Conservation (phyloP, 331 rosid species). For the Cydonia oblonga region DNA sequence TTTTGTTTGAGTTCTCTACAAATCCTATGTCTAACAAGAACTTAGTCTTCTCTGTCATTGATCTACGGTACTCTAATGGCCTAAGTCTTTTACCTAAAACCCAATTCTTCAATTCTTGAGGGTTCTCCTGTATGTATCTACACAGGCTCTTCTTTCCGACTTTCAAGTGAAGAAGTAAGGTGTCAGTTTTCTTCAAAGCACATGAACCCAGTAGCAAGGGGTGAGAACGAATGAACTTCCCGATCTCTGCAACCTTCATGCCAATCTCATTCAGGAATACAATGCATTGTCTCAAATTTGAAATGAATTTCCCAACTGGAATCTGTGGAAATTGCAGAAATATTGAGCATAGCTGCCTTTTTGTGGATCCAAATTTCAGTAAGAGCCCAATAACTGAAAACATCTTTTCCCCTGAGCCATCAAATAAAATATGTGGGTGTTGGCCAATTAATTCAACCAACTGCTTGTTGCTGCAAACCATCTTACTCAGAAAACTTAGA, state of each 20-base stretch:
- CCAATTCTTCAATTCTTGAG: constrained; percentile 47
- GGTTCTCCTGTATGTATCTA: constrained; percentile 40
- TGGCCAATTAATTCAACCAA: constrained; percentile 23
- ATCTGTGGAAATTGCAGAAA: constrained; percentile 48
- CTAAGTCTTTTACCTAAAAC: constrained; percentile 33
- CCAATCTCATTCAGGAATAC: constrained; percentile 42
- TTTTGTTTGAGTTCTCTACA: constrained; percentile 30
- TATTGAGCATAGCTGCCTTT: constrained; percentile 27
- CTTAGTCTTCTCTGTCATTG: constrained; percentile 26
- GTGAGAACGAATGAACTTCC: constrained; percentile 38
- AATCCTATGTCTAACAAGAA: constrained; percentile 56
- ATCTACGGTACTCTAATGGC: constrained; percentile 16
- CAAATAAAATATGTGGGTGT: constrained; percentile 47
- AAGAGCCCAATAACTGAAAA: constrained; percentile 44
- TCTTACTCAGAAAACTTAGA: constrained; percentile 34
- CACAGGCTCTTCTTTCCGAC: constrained; percentile 56
- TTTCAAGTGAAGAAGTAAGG: constrained; percentile 40
- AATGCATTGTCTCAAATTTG: constrained; percentile 42
- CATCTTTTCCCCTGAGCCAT: constrained; percentile 45
- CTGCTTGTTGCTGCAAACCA: constrained; percentile 32
- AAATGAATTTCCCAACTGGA: constrained; percentile 32
- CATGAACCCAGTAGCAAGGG: constrained; percentile 44
- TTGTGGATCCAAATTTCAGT: constrained; percentile 44
- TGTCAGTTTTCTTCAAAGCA: constrained; percentile 36
- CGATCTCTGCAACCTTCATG: constrained; percentile 45